phyloP scores from a whole-genome alignment of 164 flowering plant species.

The Echeveria elegans region DNA sequence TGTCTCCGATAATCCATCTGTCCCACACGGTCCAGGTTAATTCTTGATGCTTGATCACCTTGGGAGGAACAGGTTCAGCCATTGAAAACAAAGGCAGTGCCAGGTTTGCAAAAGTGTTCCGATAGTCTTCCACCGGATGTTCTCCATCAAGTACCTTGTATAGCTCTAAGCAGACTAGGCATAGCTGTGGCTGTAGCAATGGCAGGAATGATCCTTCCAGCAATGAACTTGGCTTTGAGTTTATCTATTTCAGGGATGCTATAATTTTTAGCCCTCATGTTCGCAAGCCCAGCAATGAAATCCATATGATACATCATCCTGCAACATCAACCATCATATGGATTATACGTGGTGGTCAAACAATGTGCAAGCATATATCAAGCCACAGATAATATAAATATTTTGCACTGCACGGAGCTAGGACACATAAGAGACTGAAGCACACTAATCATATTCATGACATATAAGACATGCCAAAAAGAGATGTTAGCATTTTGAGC shows the following conservation, averaged over 20 bases:
- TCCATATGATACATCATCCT: slow-evolving; percentile 97
- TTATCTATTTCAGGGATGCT: slow-evolving; percentile 87
- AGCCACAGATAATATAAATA: background rate
- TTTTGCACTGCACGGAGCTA: background rate
- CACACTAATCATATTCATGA: background rate
- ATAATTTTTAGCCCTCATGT: slow-evolving; percentile 89
- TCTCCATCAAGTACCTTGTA: slow-evolving; percentile 70
- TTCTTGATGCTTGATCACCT: slow-evolving; percentile 65
- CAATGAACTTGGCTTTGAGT: slow-evolving; percentile 84
- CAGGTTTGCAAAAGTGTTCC: slow-evolving; percentile 81
- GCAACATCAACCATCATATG: slow-evolving; percentile 15
- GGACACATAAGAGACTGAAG: background rate
- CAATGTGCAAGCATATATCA: background rate
- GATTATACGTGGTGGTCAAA: background rate
- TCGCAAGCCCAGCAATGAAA: slow-evolving; percentile 73
- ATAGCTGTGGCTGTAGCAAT: slow-evolving; percentile 84
- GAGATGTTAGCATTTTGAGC: background rate
- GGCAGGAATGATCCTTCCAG: slow-evolving; percentile 87
- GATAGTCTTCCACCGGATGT: slow-evolving; percentile 72
- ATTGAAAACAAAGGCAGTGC: slow-evolving; percentile 79
- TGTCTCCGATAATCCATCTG: slow-evolving; percentile 56
- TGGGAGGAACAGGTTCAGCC: slow-evolving; percentile 88
- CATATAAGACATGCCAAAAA: background rate
- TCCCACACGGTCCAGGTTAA: slow-evolving; percentile 94
- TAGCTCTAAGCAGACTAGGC: slow-evolving; percentile 80